phyloP scores from a whole-genome alignment of 2,329 filamentous ascomycete species.

The Colletotrichum incanum region DNA sequence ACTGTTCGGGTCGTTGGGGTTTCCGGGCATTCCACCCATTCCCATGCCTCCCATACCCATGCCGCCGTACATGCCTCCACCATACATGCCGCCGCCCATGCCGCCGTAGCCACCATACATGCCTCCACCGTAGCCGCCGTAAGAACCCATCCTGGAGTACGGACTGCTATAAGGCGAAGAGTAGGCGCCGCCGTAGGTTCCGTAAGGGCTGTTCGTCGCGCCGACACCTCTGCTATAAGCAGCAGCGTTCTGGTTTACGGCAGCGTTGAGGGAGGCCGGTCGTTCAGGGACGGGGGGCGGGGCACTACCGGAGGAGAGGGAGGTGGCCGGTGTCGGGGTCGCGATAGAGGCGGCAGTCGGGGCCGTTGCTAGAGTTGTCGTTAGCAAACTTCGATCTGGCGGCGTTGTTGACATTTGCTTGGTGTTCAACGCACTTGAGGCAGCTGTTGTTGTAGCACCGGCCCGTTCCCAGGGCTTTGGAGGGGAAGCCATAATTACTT shows the following conservation, averaged over 20 bases:
- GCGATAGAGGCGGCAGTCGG: constrained; percentile 59
- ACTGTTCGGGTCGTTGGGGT: constrained; percentile 92
- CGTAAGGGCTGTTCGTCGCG: constrained; percentile 61
- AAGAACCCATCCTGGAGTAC: constrained; percentile 63
- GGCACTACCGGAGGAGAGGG: constrained; percentile 56
- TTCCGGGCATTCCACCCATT: constrained; percentile 62
- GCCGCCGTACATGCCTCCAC: constrained; percentile 54
- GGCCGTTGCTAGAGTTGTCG: constrained; percentile 47
- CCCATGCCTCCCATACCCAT: constrained; percentile 52
- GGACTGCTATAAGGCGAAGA: constrained; percentile 55
- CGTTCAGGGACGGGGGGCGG: constrained; percentile 84
- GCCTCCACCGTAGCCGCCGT: constrained; percentile 60
- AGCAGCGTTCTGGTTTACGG: constrained; percentile 90
- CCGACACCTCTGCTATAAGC: constrained; percentile 75
- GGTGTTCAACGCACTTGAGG: constrained; percentile 62
- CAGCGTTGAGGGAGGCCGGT: constrained; percentile 81
- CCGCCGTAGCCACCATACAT: constrained; percentile 62
- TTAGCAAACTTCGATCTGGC: constrained; percentile 35
- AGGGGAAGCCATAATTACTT: constrained; percentile 77
- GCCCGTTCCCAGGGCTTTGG: constrained; percentile 97
- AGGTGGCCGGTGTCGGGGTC: constrained; percentile 58
- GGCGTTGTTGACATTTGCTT: constrained; percentile 20
- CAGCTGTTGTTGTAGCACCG: constrained; percentile 69
- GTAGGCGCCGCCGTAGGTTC: constrained; percentile 56
- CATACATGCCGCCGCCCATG: constrained; percentile 56